Evolutionary conservation across 2,329 filamentous ascomycete genomes (phyloP), one percentile per base, ranked within the genome.

Genomic region (Botryotinia globosa): DNA sequence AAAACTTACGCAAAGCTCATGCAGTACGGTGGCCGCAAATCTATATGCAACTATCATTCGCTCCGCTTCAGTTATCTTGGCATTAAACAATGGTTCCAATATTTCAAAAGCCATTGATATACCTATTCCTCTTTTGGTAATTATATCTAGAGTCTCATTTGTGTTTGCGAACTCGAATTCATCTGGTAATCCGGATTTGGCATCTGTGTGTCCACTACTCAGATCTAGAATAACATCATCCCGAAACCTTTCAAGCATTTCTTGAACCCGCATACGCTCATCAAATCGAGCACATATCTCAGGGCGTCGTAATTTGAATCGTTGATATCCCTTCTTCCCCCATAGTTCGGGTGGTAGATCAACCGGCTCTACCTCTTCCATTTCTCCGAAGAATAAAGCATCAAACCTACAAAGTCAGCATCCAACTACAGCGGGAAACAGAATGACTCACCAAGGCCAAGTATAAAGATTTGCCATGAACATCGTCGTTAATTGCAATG

Each of bases 71-170:
- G 69, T 71, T 32, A 71, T 65, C 56, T 51, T 63, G 18, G 6
- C n/a, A 71, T 71, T 63, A 9, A 71, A 64, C n/a, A 71, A 37
- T 1, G 69, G 69, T 37, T 71, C 58, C 22, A 71, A 56, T 14
- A 71, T 42, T 18, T 71, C 69, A 32, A 71, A 71, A 16, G 58
- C 69, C 39, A 71, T 51, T 12, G n/a, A 51, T 25, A 64, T 64
- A 20, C 58, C 44, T 34, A 71, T 71, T 48, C 45, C 59, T 56
- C 51, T n/a, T 14, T 37, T n/a, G 4, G 54, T 61, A 4, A 45
- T 39, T 45, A 45, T 12, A 61, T 71, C 37, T 4, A 51, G 14
- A 18, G 20, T 6, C 25, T n/a, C 69, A 32, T 44, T 32, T 25
- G 59, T 71, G 8, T 64, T 32, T 51, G 58, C 69, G 8, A 42